Evolutionary conservation across 352 stramenopile genomes (phyloP), one percentile per base, ranked within the genome.

Genomic region (Phytophthora chlamydospora): DNA sequence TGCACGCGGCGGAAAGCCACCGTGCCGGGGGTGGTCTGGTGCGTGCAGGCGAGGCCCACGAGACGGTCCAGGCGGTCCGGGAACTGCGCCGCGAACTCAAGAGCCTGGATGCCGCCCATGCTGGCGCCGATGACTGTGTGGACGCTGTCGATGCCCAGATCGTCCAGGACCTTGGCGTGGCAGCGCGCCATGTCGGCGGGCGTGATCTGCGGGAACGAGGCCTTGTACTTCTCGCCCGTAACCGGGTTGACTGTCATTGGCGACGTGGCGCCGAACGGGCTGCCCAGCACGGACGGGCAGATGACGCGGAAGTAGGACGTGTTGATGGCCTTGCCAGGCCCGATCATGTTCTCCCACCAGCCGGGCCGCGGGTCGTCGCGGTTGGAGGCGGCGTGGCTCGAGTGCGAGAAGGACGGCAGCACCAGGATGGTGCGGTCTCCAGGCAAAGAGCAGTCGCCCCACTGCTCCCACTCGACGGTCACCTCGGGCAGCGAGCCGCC

Each of bases 331-430:
- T 91, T 90, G 39, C 86, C 85, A 6, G 86, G 87, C 17, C 89
- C 89, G 27, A 97, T 81, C 78, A 96, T 91, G 66, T 93, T 89
- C 54, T 94, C 72, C 89, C 89, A 97, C 89, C 89, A 97, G 8
- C 87, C 89, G 0, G 86, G 83, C 12, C 86, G 74, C 7, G 85
- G 80, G 53, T 93, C 83, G 38, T 91, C 83, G 8, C 80, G 79
- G 69, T 94, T 93, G 8, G 85, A 92, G 35, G 85, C 88, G 9
- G 81, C 85, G 48, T 95, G 85, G 48, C 83, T 93, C 42, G 78
- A 89, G 60, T 96, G 88, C n/a, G 86, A 95, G 58, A 96, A 95
- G 32, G 85, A 92, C 33, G 88, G 88, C 31, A 93, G 68, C 36
- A 96, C 76, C 6, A 96, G 60, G 33, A 96, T 87, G 10, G 85